These are phyloP conservation scores for Zygotorulaspora danielsina DNA, from an alignment of 805 yeast species.

Conservation along the genomic window DNA sequence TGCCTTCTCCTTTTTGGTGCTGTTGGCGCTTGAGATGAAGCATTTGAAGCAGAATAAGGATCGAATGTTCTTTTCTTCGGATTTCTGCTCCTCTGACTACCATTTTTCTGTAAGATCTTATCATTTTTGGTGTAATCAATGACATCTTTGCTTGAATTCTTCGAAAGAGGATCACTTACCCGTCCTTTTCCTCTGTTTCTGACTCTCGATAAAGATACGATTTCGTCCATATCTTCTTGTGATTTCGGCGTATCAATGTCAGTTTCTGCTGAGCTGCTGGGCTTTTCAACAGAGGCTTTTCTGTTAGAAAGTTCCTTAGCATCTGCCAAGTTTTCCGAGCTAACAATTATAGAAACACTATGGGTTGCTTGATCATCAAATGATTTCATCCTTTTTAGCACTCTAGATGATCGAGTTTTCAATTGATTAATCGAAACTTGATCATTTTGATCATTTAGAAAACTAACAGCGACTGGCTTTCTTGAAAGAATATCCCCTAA, in stretches of 20 bases:
- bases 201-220: conserved; percentile 39
- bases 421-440: conserved; percentile 14
- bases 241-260: conserved; percentile 15
- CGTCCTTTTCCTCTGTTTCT: conserved; percentile 14
- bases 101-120: conserved; percentile 37
- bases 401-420: conserved; percentile 15
- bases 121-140: conserved; percentile 46
- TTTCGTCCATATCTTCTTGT: conserved; percentile 35
- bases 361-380: conserved; percentile 15
- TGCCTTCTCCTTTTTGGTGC: conserved; percentile 44
- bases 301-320: conserved; percentile 2
- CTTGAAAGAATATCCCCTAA: conserved; percentile 14
- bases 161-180: conserved; percentile 6
- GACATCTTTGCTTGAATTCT: conserved; percentile 21
- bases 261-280: conserved; percentile 1
- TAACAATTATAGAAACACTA: conserved; percentile 12
- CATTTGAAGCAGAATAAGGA: conserved; percentile 49
- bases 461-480: conserved; percentile 10
- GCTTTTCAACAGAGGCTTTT: conserved; percentile 1
- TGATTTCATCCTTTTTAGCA: conserved; percentile 16
- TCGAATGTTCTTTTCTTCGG: conserved; percentile 46
- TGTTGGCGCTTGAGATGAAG: conserved; percentile 43
- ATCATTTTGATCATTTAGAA: conserved; percentile 6
- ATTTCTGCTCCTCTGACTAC: conserved; percentile 9
- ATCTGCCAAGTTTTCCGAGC: conserved; percentile 13